Percentiles rank a stretch among this genome's conserved stretches.
phyloP scores from a whole-genome alignment of 805 yeast species.

The Candida hungchunana region DNA sequence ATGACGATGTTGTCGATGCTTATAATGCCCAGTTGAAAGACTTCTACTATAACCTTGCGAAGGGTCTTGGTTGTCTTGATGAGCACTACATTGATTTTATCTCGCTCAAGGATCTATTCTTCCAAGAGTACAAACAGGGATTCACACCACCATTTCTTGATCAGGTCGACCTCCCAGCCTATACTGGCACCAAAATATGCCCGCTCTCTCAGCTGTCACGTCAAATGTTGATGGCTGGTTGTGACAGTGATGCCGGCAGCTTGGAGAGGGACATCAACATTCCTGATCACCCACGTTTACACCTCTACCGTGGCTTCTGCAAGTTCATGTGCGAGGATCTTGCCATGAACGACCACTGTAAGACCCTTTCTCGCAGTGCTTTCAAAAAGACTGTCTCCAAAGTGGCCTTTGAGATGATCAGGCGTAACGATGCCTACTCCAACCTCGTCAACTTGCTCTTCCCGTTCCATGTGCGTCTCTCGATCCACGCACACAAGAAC shows the following conservation, averaged over 20 bases:
- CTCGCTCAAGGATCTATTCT: constrained; percentile 39
- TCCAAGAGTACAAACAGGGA: constrained; percentile 28
- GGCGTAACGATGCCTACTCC: constrained; percentile 61
- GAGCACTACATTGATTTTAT: constrained; percentile 35
- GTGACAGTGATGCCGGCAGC: constrained; percentile 55
- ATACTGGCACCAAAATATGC: constrained; percentile 36
- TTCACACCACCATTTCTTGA: constrained; percentile 29
- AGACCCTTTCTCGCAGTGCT: constrained; percentile 35
- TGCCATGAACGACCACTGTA: constrained; percentile 37
- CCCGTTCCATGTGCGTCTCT: constrained; percentile 55
- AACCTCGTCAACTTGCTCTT: constrained; percentile 55
- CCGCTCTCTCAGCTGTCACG: constrained; percentile 36
- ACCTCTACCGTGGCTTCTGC: constrained; percentile 52
- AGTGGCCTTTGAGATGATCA: constrained; percentile 62
- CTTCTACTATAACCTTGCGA: constrained; percentile 33
- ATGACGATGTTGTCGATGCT: constrained; percentile 47
- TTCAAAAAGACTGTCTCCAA: constrained; percentile 47
- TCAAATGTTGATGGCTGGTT: constrained; percentile 39
- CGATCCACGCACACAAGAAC: constrained; percentile 59
- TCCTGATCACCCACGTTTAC: constrained; percentile 47
- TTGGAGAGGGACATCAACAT: constrained; percentile 59
- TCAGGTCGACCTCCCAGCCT: constrained; percentile 31
- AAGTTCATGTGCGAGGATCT: constrained; percentile 59
- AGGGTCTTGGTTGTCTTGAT: constrained; percentile 24
- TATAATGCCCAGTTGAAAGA: constrained; percentile 42